Base-by-base conservation (phyloP, 805 yeast species). In the Kuraishia piskuri region DNA sequence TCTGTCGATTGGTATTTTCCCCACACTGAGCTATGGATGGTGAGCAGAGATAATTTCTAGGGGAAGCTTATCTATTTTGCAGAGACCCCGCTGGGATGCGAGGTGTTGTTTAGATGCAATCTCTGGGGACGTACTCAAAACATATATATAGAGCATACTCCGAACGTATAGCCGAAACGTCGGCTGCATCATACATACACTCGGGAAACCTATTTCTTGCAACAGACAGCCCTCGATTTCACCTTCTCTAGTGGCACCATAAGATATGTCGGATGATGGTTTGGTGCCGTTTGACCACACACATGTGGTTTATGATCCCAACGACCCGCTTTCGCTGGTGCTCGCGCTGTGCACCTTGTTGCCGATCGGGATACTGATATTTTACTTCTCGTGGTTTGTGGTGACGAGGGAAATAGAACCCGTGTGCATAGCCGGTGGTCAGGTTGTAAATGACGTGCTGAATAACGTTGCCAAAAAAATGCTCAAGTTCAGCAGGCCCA, bases 321-420 rank as follows among this genome's bases (percentile, higher is more conserved):
- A 70, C 12, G 94, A 85, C 61, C 58, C 70, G 5, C 50, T 88
- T 9, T 83, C 96, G 2, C 65, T 80, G 36, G 61, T 78, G 0
- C 71, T 82, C 9, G 97, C 92, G 1, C 79, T 86, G 52, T 77
- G 87, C 54, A 86, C 98, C 20, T 74, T 94, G 24, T 71, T 85
- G 7, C 99, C 99, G 1, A 86, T 91, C 52, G 79, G 84, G 46
- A 74, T 88, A 21, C 76, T 91, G 67, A 81, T 88, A 22, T 87
- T 88, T 62, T 85, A 91, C 61, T 78, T 89, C 36, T 81, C 96
- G 12, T 87, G 96, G 89, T 87, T 91, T 61, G 70, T 92, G 48
- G 68, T 84, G 14, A 79, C 96, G 0, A 72, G 97, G 52, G 97
- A 94, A 62, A 75, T 89, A 24, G 96, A 91, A 64, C 88, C 96